Conservation (phyloP, 164 flowering plant genomes). For the Malania oleifera region DNA sequence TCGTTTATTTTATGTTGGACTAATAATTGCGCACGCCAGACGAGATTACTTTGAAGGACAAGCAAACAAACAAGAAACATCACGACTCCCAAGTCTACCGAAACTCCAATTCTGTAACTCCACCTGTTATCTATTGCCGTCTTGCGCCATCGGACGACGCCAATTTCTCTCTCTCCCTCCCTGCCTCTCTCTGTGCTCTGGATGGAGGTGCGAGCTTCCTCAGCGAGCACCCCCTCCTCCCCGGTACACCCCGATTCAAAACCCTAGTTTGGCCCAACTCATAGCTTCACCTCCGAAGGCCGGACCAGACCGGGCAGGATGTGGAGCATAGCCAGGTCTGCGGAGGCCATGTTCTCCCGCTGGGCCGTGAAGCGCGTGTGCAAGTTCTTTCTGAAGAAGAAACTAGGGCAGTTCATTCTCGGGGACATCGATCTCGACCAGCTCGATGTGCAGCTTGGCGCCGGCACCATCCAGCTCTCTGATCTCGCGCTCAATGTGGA, state of each 20-base stretch:
- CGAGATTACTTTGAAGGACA: no score
- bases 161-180: background rate
- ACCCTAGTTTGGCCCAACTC: slow-evolving; percentile 11
- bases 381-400: slow-evolving; percentile 86
- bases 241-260: background rate
- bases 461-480: slow-evolving; percentile 72
- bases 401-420: slow-evolving; percentile 64
- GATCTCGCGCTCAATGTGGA: slow-evolving; percentile 89
- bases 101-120: no score
- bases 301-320: slow-evolving; percentile 11
- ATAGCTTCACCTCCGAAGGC: background rate
- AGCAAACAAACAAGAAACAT: no score
- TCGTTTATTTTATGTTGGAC: no score
- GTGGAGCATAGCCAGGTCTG: slow-evolving; percentile 72
- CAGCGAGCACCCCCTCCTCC: slow-evolving; percentile 10
- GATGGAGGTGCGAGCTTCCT: slow-evolving; percentile 25
- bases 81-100: no score
- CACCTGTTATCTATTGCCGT: no score
- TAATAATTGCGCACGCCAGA: no score
- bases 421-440: slow-evolving; percentile 88
- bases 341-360: slow-evolving; percentile 74
- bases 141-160: no score
- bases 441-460: slow-evolving; percentile 78
- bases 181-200: slow-evolving; percentile 8
- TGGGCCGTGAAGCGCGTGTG: slow-evolving; percentile 68